Conservation (phyloP, 768 basidiomycete genomes). For the Lactifluus subvellereus region DNA sequence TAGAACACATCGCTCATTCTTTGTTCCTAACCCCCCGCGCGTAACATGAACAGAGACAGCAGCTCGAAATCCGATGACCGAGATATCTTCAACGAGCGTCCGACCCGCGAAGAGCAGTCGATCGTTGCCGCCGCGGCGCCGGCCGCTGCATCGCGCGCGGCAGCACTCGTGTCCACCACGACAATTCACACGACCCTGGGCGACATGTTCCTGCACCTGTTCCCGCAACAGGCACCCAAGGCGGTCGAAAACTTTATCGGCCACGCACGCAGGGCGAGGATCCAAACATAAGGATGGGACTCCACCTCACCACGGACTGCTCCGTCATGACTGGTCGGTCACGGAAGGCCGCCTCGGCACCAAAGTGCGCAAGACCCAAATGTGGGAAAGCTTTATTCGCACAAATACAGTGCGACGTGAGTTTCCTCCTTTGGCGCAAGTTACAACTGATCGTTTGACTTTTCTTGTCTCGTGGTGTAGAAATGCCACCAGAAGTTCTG, state of each 20-base stretch:
- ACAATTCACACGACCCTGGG: too few relatives aligned
- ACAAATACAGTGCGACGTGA: constrained; percentile 68
- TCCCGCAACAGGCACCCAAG: too few relatives aligned
- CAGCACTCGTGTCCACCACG: too few relatives aligned
- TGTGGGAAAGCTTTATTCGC: constrained; percentile 72
- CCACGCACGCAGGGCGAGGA: constrained; percentile 46
- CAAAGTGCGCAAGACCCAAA: constrained; percentile 51
- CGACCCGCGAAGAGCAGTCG: constrained; percentile 92
- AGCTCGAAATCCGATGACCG: constrained; percentile 69
- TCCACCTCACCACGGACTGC: constrained; percentile 62
- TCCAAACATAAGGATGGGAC: constrained; percentile 77
- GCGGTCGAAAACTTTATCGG: too few relatives aligned
- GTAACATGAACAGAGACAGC: constrained; percentile 50
- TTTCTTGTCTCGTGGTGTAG: constrained; percentile 36
- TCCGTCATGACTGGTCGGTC: constrained; percentile 61
- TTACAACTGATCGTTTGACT: neutral
- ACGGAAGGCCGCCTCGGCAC: constrained; percentile 42
- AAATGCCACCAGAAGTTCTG: constrained; percentile 70
- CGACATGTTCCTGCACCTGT: too few relatives aligned
- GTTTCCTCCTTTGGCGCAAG: constrained; percentile 28
- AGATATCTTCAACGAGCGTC: constrained; percentile 97
- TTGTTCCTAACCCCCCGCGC: neutral
- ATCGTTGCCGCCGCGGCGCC: constrained; percentile 46
- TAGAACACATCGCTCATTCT: too few relatives aligned
- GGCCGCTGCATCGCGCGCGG: too few relatives aligned